Conservation (phyloP, 768 basidiomycete species). For the Termitomyces sp. region DNA sequence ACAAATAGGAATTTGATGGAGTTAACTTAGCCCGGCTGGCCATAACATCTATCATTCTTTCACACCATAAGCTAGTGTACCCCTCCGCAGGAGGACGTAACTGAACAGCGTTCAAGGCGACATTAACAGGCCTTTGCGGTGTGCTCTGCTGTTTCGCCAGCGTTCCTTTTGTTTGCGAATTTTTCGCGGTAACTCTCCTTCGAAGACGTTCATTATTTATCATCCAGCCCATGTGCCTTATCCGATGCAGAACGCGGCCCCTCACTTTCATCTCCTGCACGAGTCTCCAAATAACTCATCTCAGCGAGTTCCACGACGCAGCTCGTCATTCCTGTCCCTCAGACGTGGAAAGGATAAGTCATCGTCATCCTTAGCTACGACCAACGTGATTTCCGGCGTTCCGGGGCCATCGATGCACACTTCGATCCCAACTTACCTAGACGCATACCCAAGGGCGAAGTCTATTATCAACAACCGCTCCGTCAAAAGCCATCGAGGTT, state of each 20-base stretch:
- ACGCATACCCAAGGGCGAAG: conserved; percentile 39
- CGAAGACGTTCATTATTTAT: conserved; percentile 9
- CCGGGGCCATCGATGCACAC: conserved; percentile 23
- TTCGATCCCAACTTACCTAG: conserved; percentile 36
- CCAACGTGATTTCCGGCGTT: conserved; percentile 18
- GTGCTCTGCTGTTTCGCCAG: neutral
- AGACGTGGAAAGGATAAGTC: conserved; percentile 43
- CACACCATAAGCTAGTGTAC: too few species aligned
- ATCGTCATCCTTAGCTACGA: conserved; percentile 17
- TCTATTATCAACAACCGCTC: conserved; percentile 28
- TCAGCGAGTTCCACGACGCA: conserved; percentile 45
- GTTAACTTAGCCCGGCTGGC: neutral
- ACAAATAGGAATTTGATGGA: conserved; percentile 7
- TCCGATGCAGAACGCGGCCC: conserved; percentile 33
- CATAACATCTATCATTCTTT: neutral
- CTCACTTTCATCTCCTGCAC: conserved; percentile 27
- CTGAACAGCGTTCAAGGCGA: neutral
- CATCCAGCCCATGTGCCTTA: conserved; percentile 9
- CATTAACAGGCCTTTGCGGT: neutral
- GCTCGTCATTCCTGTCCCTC: conserved; percentile 53
- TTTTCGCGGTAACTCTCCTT: conserved; percentile 8
- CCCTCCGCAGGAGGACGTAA: neutral
- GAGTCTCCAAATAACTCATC: conserved; percentile 23
- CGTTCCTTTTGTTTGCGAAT: conserved; percentile 3
- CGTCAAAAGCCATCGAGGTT: conserved; percentile 16